Conservation (phyloP, 345 rosid species). For the Mangifera indica region DNA sequence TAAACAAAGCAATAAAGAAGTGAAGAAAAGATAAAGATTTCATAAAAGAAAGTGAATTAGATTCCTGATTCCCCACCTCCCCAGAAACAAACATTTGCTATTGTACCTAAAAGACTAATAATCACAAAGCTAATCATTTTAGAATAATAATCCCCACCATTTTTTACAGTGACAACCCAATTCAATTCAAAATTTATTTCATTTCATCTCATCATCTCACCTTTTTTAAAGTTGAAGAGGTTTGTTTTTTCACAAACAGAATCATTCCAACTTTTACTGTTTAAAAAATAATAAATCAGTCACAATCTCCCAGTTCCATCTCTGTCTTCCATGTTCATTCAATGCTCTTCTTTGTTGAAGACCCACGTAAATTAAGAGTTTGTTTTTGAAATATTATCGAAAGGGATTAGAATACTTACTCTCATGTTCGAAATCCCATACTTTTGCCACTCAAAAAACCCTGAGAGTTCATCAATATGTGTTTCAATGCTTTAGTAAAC, state of each 20-base stretch:
- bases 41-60: constrained; percentile 20
- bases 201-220: not conserved
- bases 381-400: no score
- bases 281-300: constrained; percentile 12
- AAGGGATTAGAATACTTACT: no score
- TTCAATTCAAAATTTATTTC: not conserved
- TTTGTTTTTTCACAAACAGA: constrained; percentile 34
- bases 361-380: no score
- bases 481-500: no score
- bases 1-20: not conserved
- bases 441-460: no score
- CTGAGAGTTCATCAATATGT: no score
- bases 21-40: constrained; percentile 15
- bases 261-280: constrained; percentile 40
- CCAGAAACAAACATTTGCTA: no score
- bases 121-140: constrained; percentile 63
- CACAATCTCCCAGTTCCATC: constrained; percentile 21
- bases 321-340: constrained; percentile 9
- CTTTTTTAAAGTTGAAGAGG: not conserved
- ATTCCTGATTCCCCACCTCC: constrained; percentile 26
- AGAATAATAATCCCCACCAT: constrained; percentile 75
- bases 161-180: constrained; percentile 20
- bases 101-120: constrained; percentile 9
- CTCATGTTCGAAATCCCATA: no score
- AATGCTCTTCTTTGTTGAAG: constrained; percentile 16